Evolutionary conservation across 2,329 filamentous ascomycete species (phyloP), one percentile per base, ranked within the genome.

Genomic region (Aspergillus amoenus): DNA sequence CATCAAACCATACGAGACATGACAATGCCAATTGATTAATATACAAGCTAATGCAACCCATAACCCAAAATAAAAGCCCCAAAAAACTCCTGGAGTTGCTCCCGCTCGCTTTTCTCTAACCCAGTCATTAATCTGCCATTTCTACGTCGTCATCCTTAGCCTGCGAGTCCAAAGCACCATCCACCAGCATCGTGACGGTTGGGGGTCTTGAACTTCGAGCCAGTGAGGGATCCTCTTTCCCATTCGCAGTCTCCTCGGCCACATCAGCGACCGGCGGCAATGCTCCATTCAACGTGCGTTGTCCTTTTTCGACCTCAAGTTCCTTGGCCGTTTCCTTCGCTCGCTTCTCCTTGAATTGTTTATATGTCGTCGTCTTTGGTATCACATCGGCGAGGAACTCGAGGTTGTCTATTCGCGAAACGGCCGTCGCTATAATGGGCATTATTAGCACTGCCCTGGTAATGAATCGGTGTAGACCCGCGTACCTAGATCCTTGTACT

Each of bases 301-400:
- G 73, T 53, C 71, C 72, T 61, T 74, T 76, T 61, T 75, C 72
- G 52, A 71, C 64, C n/a, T 61, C 66, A 41, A 59, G 52, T 32
- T 65, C 65, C 46, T 68, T 68, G 22, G 64, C 66, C 21, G 66
- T 65, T 49, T 77, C 74, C 58, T 72, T 75, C 9, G 73, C 74
- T 61, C 76, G 76, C 64, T 78, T 84, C 68, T 86, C 86, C 78
- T 92, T 93, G 76, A 89, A 84, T 64, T 90, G 84, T 70, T 89
- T 90, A 78, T 87, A 95, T 15, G 90, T 87, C 5, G 88, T 84
- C 1, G 93, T 97, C 72, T 89, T 89, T 56, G 94, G 94, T 39
- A 97, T 89, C 24, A 96, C 85, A 74, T 99, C 94, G 61, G 89
- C 83, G 13, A 99, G 84, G 71, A 99, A 99, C 73, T 99, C 93